These are phyloP conservation scores for Syzygium grande DNA, from an alignment of 345 rosid species.

Conservation along the genomic window DNA sequence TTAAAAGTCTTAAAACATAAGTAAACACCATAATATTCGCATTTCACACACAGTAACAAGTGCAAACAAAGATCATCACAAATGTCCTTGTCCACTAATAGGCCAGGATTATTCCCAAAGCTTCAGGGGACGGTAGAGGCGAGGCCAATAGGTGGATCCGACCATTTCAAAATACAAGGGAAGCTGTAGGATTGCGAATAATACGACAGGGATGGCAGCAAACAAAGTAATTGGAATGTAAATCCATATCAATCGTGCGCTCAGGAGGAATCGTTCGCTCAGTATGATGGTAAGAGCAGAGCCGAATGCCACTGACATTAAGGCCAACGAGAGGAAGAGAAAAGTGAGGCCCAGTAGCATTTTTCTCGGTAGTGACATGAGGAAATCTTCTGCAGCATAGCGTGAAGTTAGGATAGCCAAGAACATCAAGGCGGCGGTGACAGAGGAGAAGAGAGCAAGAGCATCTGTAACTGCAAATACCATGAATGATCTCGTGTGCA, in stretches of 20 bases:
- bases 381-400: neutral
- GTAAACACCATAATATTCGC: too few relatives aligned
- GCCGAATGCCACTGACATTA: neutral
- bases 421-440: neutral
- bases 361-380: neutral
- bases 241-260: rapidly evolving
- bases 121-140: too few relatives aligned
- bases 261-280: too few relatives aligned
- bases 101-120: too few relatives aligned
- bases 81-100: too few relatives aligned
- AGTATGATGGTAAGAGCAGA: neutral
- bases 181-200: neutral
- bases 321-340: neutral
- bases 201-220: rapidly evolving
- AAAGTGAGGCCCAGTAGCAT: neutral
- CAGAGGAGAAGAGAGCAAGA: neutral
- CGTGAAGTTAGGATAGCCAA: neutral
- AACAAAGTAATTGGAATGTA: neutral
- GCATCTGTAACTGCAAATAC: rapidly evolving
- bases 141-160: neutral
- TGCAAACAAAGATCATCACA: too few relatives aligned
- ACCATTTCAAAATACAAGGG: neutral
- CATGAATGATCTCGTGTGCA: rapidly evolving
- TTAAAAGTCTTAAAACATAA: too few relatives aligned
- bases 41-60: too few relatives aligned